Base-by-base conservation (phyloP, 257 asterid species). In the Cruciata laevipes region DNA sequence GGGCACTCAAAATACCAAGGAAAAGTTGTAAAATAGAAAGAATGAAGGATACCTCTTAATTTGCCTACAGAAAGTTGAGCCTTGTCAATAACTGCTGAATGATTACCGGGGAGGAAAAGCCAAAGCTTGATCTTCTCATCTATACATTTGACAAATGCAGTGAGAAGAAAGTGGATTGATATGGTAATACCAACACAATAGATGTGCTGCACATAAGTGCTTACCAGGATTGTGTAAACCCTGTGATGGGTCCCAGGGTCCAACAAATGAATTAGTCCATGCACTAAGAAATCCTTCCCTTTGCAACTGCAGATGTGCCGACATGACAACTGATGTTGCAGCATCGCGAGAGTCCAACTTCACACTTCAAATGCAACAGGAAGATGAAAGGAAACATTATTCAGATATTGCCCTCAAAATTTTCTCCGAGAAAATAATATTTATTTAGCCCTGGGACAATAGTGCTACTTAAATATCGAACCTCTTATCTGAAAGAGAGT, bases 221-320 rank as follows among this genome's bases (percentile, higher is more conserved):
- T 80, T 88, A 94, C 99, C 97, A 78, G 99, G 99, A 82, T 94
- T 94, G 75, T 94, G 94, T 76, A 80, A 71, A 68, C 99, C 99
- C 88, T 90, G 99, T 51, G 99, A 94, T 77, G 99, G 99, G 70
- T 94, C 99, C 99, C 99, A 94, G 40, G 99, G 97, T 74, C 97
- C 97, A 49, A 94, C 96, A 79, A 94, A 94, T 63, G 94, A 90
- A 82, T 94, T 94, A 68, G 96, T 94, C 99, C 99, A 90, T 59
- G 97, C 65, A 69, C 97, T 88, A 76, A 94, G 95, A 80, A 90
- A 85, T 63, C 96, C 95, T 74, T 90, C 97, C 79, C 83, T 85
- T 82, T 90, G 99, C 82, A 94, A 83, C 81, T 85, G 96, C 63
- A 88, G 75, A 75, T 88, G 97, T 33, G 96, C 90, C 37, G 95